A percentile compares a stretch with the other conserved stretches of the same genome.
Conservation (phyloP, 768 basidiomycete genomes). For the Naematelia aurantialba region DNA sequence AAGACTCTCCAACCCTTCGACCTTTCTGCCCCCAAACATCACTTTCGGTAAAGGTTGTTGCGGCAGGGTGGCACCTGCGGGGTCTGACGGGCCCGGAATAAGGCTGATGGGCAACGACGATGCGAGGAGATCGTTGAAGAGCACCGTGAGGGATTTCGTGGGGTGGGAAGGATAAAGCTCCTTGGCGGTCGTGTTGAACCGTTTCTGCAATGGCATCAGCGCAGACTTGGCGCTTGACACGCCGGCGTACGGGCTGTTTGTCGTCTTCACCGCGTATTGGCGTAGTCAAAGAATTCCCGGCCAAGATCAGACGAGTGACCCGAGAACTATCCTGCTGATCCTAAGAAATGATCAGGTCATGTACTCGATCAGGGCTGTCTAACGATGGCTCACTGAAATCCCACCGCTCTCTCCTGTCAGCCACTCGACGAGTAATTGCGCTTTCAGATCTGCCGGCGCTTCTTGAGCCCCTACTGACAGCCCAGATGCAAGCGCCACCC, state of each 20-base stretch:
- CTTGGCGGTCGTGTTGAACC: slow-evolving; percentile 38
- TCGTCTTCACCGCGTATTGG: slow-evolving; percentile 53
- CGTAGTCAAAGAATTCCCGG: slow-evolving; percentile 75
- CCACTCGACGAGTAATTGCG: slow-evolving; percentile 86
- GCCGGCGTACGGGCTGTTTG: slow-evolving; percentile 38
- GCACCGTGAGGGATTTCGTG: slow-evolving; percentile 62
- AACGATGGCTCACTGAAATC: slow-evolving; percentile 50
- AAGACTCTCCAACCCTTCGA: slow-evolving; percentile 62
- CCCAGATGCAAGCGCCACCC: slow-evolving; percentile 82
- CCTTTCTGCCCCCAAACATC: slow-evolving; percentile 69
- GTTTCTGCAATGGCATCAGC: slow-evolving; percentile 36
- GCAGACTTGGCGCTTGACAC: not conserved
- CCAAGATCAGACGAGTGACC: slow-evolving; percentile 80
- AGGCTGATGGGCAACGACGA: slow-evolving; percentile 78
- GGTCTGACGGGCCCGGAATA: slow-evolving; percentile 82
- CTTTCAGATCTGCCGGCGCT: slow-evolving; percentile 57
- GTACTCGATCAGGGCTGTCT: not conserved
- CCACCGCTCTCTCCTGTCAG: slow-evolving; percentile 79
- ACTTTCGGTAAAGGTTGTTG: slow-evolving; percentile 89
- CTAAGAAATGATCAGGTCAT: slow-evolving; percentile 22
- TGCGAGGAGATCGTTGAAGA: slow-evolving; percentile 67
- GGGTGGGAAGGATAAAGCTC: slow-evolving; percentile 70
- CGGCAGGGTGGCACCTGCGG: slow-evolving; percentile 80
- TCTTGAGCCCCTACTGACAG: slow-evolving; percentile 66
- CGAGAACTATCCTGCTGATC: slow-evolving; percentile 65